A percentile compares a stretch with the other conserved stretches of the same genome.
Conservation (phyloP, 768 basidiomycete species). For the Termitomyces sp. region DNA sequence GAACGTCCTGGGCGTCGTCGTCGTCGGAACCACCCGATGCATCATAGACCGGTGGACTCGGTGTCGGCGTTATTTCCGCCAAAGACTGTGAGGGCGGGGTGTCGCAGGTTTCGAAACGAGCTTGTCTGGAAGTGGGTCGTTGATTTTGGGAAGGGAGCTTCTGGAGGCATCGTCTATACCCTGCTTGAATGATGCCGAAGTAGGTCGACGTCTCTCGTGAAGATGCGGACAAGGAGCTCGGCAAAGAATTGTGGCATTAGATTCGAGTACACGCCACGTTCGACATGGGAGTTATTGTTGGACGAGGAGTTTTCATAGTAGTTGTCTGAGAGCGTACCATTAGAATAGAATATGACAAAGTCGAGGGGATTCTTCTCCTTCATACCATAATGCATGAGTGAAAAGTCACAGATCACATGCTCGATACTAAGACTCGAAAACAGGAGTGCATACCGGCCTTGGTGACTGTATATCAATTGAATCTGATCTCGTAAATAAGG, state of each 20-base stretch:
- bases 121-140: background rate
- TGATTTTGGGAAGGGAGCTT: background rate
- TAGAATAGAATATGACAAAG: slow-evolving; percentile 63
- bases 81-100: background rate
- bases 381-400: slow-evolving; percentile 76
- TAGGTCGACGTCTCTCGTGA: slow-evolving; percentile 57
- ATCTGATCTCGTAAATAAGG: slow-evolving; percentile 69
- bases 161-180: slow-evolving; percentile 28
- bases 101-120: background rate
- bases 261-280: slow-evolving; percentile 54
- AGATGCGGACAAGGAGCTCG: slow-evolving; percentile 66
- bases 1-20: slow-evolving; percentile 1
- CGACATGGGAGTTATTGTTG: slow-evolving; percentile 26
- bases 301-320: no score
- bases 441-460: slow-evolving; percentile 49
- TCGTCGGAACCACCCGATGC: slow-evolving; percentile 20
- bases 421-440: slow-evolving; percentile 27
- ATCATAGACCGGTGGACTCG: slow-evolving; percentile 30
- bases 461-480: slow-evolving; percentile 75
- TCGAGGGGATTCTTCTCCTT: slow-evolving; percentile 63
- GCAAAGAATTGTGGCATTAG: slow-evolving; percentile 62
- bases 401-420: slow-evolving; percentile 60
- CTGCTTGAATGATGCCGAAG: slow-evolving; percentile 61
- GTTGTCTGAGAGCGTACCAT: no score
- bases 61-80: slow-evolving; percentile 5